Base-by-base conservation (phyloP, 2,329 filamentous ascomycete genomes). In the Mycosphaerella sp. region DNA sequence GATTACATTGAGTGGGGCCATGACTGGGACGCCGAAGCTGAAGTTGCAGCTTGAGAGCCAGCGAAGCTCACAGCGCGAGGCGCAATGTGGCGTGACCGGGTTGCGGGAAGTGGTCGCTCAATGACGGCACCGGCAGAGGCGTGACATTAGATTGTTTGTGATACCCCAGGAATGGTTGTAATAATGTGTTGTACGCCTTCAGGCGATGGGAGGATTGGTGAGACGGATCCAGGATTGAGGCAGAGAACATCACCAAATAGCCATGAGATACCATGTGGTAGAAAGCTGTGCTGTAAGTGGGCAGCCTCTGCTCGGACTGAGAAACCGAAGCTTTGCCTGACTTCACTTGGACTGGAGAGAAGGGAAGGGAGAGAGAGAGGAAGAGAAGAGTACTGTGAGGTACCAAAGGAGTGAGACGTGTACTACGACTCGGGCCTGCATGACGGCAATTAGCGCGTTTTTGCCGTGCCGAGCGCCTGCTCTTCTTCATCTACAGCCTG, bases 1-100 rank as follows among this genome's bases (percentile, higher is more conserved):
- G 55, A 55, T 5, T 38, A 44, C 7, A 38, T 50, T 26, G 40
- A 43, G 12, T 50, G 29, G 14, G 48, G 48, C 8, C 48, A 50
- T 12, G 39, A 50, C 29, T 48, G 46, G 46, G 40, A 38, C 14
- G 34, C 21, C 1, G 46, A 48, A 12, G 26, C 26, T 29, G 26
- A 29, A 7, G 26, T 29, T 29, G 26, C 26, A 29, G 26, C 26
- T 29, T 29, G 26, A 29, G 46, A 48, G 12, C 34, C 46, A 29
- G 36, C 38, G 11, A 23, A 10, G 36, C 26, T 29, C 26, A 29
- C 5, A 29, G 26, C 26, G 26, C 26, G 26, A 29, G 26, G 26
- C 26, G 26, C 26, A 12, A 48, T n/a, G 23, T 9, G 45, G 31
- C 31, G 3, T 9, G 26, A 48, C n/a, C n/a, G 9, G 34, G 34